Evolutionary conservation across 352 stramenopile genomes (phyloP).

Genomic region (Lagenidium sp.): DNA sequence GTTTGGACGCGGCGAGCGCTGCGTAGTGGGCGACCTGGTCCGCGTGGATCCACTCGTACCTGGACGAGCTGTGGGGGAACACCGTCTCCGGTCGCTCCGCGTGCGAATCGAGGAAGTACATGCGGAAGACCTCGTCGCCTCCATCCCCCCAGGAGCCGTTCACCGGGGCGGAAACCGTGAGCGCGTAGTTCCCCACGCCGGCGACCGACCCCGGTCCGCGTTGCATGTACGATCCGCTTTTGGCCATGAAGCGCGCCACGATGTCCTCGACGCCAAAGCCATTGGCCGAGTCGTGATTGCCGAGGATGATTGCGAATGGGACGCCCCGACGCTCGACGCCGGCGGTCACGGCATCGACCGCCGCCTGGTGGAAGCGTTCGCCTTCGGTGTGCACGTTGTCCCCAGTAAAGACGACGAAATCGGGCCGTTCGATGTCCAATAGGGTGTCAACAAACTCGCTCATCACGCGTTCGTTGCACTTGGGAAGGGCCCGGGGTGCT

Average conservation of each 20-base stretch:
- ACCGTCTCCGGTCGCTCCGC: constrained; percentile 10
- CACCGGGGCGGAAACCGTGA: constrained; percentile 25
- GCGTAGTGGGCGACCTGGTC: constrained; percentile 2
- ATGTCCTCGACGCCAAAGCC: constrained; percentile 28
- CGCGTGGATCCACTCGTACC: constrained; percentile 1
- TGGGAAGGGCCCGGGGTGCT: constrained; percentile 6
- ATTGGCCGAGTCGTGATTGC: constrained; percentile 39
- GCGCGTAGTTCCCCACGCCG: constrained; percentile 47
- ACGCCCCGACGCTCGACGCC: constrained; percentile 27
- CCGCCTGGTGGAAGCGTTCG: constrained; percentile 11
- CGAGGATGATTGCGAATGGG: constrained; percentile 33
- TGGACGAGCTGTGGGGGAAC: background rate
- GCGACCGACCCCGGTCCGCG: constrained; percentile 26
- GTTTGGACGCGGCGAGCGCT: background rate
- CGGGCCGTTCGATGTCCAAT: constrained; percentile 33
- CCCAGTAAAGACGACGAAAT: constrained; percentile 47
- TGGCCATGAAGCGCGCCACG: constrained; percentile 18
- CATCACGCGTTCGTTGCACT: constrained; percentile 29
- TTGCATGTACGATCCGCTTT: constrained; percentile 30
- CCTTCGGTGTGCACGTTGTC: constrained; percentile 32
- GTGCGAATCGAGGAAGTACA: constrained; percentile 57
- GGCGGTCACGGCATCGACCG: constrained; percentile 22
- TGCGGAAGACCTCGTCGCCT: constrained; percentile 27
- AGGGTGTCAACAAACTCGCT: constrained; percentile 38
- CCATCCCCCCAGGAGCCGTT: constrained; percentile 24